Evolutionary conservation across 2,329 filamentous ascomycete species (phyloP).

Genomic region (Pyrenophora graminea): DNA sequence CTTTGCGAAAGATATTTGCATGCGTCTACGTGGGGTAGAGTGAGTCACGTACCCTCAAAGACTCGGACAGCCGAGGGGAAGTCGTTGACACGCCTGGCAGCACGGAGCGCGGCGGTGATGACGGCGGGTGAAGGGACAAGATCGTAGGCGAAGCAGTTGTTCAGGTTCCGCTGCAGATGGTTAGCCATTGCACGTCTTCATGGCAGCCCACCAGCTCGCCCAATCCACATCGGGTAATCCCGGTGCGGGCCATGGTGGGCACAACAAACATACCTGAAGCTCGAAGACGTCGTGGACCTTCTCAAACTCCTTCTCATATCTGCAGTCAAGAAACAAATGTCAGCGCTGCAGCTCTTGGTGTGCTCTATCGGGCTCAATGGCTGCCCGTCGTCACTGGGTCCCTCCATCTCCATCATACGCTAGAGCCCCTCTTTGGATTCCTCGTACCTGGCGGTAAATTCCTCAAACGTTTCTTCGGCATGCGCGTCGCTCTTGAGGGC

Average conservation of each 20-base stretch:
- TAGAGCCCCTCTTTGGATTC: slow-evolving; percentile 25
- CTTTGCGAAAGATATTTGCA: background rate
- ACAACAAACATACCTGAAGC: slow-evolving; percentile 77
- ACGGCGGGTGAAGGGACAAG: slow-evolving; percentile 93
- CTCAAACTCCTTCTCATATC: slow-evolving; percentile 99
- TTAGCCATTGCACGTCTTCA: slow-evolving; percentile 21
- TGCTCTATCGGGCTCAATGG: slow-evolving; percentile 37
- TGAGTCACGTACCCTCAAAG: slow-evolving; percentile 80
- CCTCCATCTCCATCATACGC: slow-evolving; percentile 15
- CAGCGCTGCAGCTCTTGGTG: slow-evolving; percentile 28
- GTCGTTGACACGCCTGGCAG: slow-evolving; percentile 95
- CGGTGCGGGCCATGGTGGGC: slow-evolving; percentile 12
- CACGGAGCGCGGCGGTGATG: slow-evolving; percentile 86
- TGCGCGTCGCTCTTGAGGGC: slow-evolving; percentile 59
- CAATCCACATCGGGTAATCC: slow-evolving; percentile 19
- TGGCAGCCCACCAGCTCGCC: slow-evolving; percentile 3
- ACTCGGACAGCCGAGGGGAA: slow-evolving; percentile 97
- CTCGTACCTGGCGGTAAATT: slow-evolving; percentile 92
- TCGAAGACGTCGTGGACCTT: slow-evolving; percentile 98
- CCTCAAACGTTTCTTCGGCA: slow-evolving; percentile 96
- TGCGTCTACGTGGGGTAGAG: background rate
- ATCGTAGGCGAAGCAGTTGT: slow-evolving; percentile 99
- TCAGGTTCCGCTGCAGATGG: slow-evolving; percentile 76
- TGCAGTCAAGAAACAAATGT: slow-evolving; percentile 50
- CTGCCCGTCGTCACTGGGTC: slow-evolving; percentile 21